phyloP scores from a whole-genome alignment of 202 grass and related monocot species.

The Schoenoplectus tabernaemontani region DNA sequence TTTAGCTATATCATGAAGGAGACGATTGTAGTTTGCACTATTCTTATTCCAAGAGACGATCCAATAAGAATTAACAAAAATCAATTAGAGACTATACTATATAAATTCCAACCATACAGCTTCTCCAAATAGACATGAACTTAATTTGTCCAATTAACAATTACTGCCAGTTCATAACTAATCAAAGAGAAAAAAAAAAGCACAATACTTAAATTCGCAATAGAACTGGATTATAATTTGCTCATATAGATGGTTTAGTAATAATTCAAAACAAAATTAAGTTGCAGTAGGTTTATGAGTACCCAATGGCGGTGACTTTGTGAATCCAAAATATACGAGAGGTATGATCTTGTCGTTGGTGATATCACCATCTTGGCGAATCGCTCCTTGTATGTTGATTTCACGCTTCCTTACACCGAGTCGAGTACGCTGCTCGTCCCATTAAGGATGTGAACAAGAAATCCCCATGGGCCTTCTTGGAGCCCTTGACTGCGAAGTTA shows the following conservation, averaged over 20 bases:
- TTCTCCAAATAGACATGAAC: too few relatives aligned
- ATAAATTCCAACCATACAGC: neutral
- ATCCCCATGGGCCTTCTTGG: constrained; percentile 61
- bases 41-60: neutral
- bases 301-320: neutral
- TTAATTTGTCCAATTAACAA: neutral
- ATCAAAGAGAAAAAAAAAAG: neutral
- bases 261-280: neutral
- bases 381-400: constrained; percentile 69
- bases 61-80: neutral
- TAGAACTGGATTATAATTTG: neutral
- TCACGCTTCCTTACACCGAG: constrained; percentile 79
- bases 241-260: neutral
- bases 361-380: constrained; percentile 70
- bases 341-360: constrained; percentile 59
- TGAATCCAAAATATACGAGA: constrained; percentile 28
- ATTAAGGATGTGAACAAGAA: constrained; percentile 45
- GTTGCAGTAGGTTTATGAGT: neutral
- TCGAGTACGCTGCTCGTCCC: constrained; percentile 85
- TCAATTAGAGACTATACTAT: neutral
- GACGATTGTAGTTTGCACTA: neutral
- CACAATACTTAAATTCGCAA: neutral
- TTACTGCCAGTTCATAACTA: neutral
- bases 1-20: neutral
- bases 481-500: constrained; percentile 43